Evolutionary conservation across 2,329 filamentous ascomycete species (phyloP), one percentile per base, ranked within the genome.

Genomic region (Penicillium decumbens): DNA sequence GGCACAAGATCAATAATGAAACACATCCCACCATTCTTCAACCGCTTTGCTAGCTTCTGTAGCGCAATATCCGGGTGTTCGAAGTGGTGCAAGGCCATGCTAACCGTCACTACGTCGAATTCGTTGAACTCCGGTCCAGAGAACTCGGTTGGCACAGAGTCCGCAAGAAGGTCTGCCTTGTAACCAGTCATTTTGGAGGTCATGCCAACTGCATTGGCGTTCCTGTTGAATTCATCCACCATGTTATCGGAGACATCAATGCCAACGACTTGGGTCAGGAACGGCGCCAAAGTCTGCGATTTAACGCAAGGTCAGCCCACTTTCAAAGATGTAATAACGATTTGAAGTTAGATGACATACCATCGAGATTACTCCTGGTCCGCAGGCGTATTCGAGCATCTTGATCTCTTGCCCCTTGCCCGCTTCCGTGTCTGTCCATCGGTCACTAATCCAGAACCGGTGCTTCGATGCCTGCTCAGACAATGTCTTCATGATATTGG

Each of bases 361-460:
- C 66, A 79, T 76, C 10, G 84, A 85, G 54, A 88, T 74, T 47
- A 81, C 68, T 2, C 85, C 85, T 5, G 84, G 84, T 7, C 87
- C 87, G 63, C 87, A 90, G 13, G 87, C 87, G 67, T 90, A 91
- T 65, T 91, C 87, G 1, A 90, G 73, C 18, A 89, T 69, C 40
- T 78, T 77, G 37, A 82, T 49, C 28, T 60, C 57, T 24, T 63
- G 60, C 15, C 56, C 61, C 20, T 61, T 62, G n/a, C 57, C 61
- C 8, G 57, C 49, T 33, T 60, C 56, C 4, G 64, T 68, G 45
- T 70, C 65, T 10, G 50, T 59, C 69, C 81, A 83, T 46, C 79
- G 74, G 23, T 81, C 77, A 37, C 81, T 83, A 49, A 88, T 79
- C 73, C 86, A 87, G 45, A 77, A 73, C 5, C 79, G 73, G 28